Evolutionary conservation across 495 filamentous ascomycete species (phyloP).

Genomic region (Zalerion maritima): DNA sequence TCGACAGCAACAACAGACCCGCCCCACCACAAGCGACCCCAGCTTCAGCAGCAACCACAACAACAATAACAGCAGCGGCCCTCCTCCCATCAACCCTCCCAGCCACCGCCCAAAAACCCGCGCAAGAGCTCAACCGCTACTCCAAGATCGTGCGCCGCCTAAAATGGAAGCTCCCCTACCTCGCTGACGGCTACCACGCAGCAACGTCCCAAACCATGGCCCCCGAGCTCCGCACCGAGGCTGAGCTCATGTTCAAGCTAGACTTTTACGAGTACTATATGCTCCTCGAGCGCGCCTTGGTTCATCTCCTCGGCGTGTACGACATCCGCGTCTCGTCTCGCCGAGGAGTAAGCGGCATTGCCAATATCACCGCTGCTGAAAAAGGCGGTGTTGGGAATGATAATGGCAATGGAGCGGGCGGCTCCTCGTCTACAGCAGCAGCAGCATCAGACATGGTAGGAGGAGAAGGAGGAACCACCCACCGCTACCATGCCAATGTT

Average conservation of each 20-base stretch:
- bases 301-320: constrained; percentile 44
- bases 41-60: too few relatives aligned
- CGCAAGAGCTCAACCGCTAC: constrained; percentile 36
- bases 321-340: constrained; percentile 29
- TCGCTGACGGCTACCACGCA: constrained; percentile 35
- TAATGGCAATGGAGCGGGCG: constrained; percentile 4
- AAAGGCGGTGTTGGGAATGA: constrained; percentile 1
- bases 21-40: too few relatives aligned
- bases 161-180: constrained; percentile 45
- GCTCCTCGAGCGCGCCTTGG: constrained; percentile 46
- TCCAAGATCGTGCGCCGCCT: constrained; percentile 41
- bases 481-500: constrained; percentile 52
- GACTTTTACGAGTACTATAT: constrained; percentile 61
- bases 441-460: background rate
- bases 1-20: too few relatives aligned
- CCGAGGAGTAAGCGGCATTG: constrained; percentile 2
- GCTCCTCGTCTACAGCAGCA: constrained; percentile 1
- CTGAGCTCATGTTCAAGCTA: constrained; percentile 52
- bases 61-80: too few relatives aligned
- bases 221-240: constrained; percentile 17
- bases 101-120: constrained; percentile 12
- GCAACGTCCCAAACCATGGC: constrained; percentile 21
- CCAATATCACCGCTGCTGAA: constrained; percentile 8
- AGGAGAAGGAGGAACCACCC: constrained; percentile 8
- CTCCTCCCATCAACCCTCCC: constrained; percentile 1